These are phyloP conservation scores for Colletotrichum somersetense DNA, from an alignment of 2,329 filamentous ascomycete genomes.

Conservation along the genomic window DNA sequence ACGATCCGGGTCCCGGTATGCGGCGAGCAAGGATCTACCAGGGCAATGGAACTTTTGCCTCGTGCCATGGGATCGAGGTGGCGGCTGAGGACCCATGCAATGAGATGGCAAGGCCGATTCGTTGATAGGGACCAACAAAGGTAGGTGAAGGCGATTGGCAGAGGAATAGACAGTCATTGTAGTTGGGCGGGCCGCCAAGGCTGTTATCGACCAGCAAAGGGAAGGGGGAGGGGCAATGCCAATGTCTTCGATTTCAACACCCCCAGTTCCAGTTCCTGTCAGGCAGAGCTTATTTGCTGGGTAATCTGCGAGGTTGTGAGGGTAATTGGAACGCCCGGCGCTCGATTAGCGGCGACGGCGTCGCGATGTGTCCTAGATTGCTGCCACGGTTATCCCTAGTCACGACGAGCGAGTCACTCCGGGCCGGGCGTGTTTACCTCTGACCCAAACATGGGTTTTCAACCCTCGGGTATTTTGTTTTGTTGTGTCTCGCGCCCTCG, in stretches of 20 bases:
- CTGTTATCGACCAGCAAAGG: slow-evolving; percentile 26
- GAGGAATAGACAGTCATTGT: not conserved
- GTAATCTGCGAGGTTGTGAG: slow-evolving; percentile 22
- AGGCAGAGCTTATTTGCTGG: slow-evolving; percentile 37
- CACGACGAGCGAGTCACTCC: not conserved
- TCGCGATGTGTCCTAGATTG: slow-evolving; percentile 22
- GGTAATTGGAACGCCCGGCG: not conserved
- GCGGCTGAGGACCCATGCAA: slow-evolving; percentile 14
- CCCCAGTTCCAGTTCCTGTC: not conserved
- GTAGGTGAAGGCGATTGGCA: slow-evolving; percentile 11
- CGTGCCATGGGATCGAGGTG: slow-evolving; percentile 21
- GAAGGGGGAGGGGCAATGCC: not conserved
- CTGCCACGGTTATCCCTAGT: not conserved
- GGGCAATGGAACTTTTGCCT: slow-evolving; percentile 33
- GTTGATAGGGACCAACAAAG: slow-evolving; percentile 17
- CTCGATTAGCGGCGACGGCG: not conserved
- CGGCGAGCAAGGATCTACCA: not conserved
- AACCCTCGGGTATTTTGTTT: too few species aligned
- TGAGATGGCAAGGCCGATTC: not conserved
- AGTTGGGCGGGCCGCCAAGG: slow-evolving; percentile 20
- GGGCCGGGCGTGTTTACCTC: too few species aligned
- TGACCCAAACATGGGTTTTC: too few species aligned
- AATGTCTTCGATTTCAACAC: not conserved
- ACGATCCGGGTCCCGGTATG: not conserved
- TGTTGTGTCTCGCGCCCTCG: too few species aligned